These are phyloP conservation scores for Spongospora subterranea DNA, from an alignment of 208 protist species.

Conservation along the genomic window DNA sequence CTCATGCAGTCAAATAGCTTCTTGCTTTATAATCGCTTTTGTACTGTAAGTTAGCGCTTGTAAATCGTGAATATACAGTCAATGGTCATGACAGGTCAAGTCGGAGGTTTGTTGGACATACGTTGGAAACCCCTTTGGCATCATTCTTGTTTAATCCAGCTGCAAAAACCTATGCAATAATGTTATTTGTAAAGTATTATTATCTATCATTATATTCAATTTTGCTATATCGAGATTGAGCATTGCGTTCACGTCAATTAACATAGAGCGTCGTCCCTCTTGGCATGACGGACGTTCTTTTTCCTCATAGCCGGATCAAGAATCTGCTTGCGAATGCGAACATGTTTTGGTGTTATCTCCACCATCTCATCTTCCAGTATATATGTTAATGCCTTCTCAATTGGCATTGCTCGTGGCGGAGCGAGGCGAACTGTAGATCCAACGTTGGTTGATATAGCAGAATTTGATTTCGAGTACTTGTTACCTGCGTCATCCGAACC, in stretches of 20 bases:
- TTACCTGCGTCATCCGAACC: not conserved
- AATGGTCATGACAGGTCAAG: too few species aligned
- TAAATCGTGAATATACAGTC: too few species aligned
- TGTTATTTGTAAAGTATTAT: too few species aligned
- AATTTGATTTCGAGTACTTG: not conserved
- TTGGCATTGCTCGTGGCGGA: not conserved
- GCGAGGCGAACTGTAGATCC: not conserved
- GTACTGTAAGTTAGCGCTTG: too few species aligned
- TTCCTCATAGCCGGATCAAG: not conserved
- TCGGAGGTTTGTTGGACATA: too few species aligned
- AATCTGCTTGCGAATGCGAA: conserved; percentile 32
- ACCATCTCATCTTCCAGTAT: conserved; percentile 42
- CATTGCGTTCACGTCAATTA: too few species aligned
- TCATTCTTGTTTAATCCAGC: too few species aligned
- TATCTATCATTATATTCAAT: too few species aligned
- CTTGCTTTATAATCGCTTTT: not conserved
- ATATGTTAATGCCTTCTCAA: conserved; percentile 22
- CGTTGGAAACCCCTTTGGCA: too few species aligned
- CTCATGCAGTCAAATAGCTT: too few species aligned
- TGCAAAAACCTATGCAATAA: too few species aligned
- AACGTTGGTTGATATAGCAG: not conserved
- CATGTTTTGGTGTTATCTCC: conserved; percentile 19
- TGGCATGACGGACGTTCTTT: not conserved
- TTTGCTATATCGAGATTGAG: too few species aligned
- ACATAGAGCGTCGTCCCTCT: not conserved